phyloP scores from a whole-genome alignment of 1,284 basidiomycete genomes.

The Inonotus hispidus region DNA sequence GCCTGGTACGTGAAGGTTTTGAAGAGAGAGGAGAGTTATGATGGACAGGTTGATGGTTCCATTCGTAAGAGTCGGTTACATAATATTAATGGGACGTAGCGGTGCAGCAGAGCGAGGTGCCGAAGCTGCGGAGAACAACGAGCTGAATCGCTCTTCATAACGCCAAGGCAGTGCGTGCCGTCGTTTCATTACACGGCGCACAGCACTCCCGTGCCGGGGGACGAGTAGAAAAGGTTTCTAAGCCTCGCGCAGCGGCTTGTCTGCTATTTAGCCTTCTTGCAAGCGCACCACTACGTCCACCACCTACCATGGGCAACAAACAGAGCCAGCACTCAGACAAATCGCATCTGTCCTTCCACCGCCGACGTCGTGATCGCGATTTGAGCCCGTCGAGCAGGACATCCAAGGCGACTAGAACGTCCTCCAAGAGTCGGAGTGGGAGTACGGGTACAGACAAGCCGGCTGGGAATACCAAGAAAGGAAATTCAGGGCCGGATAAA shows the following conservation, averaged over 20 bases:
- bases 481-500: neutral
- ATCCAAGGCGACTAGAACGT: neutral
- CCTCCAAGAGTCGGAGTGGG: neutral
- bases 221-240: neutral
- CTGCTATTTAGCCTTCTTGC: neutral
- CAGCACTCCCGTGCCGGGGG: neutral
- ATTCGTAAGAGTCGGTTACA: no score
- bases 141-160: neutral
- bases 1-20: no score
- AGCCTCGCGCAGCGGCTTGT: neutral
- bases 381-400: neutral
- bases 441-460: neutral
- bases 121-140: constrained; percentile 1
- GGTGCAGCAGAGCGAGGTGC: neutral
- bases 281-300: neutral
- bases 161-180: neutral
- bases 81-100: neutral
- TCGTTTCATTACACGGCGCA: neutral
- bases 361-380: neutral
- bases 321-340: neutral
- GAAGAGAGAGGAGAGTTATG: no score
- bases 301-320: constrained; percentile 13
- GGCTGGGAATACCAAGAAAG: neutral
- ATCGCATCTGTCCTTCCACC: neutral
- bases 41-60: no score